A percentile compares a stretch with the other conserved stretches of the same genome.
phyloP scores from a whole-genome alignment of 345 rosid species.

The Rhodomyrtus tomentosa region DNA sequence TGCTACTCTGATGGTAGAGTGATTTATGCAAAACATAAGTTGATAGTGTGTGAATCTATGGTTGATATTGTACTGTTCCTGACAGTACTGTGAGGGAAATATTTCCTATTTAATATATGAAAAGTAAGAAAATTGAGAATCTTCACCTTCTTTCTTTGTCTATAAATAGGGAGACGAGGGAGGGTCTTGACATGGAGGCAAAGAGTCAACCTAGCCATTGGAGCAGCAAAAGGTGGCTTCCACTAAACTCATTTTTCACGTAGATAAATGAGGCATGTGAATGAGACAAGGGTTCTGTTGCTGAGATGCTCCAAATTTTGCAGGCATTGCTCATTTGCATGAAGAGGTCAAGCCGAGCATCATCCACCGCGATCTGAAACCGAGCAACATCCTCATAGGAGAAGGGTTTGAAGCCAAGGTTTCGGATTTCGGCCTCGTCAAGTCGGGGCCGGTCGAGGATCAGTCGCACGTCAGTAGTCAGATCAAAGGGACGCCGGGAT shows the following conservation, averaged over 20 bases:
- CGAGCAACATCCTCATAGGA: conserved; percentile 51
- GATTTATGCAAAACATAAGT: too few species aligned
- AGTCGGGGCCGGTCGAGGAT: conserved; percentile 41
- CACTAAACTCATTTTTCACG: not conserved
- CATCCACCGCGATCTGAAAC: conserved; percentile 56
- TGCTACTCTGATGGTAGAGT: too few species aligned
- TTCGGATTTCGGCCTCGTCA: conserved; percentile 50
- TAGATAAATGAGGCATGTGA: not conserved
- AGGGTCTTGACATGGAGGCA: conserved; percentile 44
- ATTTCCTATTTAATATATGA: not conserved
- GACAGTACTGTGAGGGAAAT: too few species aligned
- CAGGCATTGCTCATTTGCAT: conserved; percentile 57
- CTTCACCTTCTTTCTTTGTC: not conserved
- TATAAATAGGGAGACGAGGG: conserved; percentile 27
- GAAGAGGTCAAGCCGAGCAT: conserved; percentile 39
- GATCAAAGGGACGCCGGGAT: conserved; percentile 56
- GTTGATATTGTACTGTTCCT: too few species aligned
- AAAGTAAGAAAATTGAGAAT: not conserved
- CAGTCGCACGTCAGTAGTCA: conserved; percentile 49
- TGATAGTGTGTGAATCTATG: too few species aligned
- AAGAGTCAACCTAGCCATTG: conserved; percentile 46
- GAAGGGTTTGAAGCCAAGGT: conserved; percentile 43
- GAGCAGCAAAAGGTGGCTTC: conserved; percentile 46
- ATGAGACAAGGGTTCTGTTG: not conserved
- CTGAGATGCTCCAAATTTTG: not conserved